A percentile compares a stretch with the other conserved stretches of the same genome.
Evolutionary conservation across 2,329 filamentous ascomycete species (phyloP).

Genomic region (Aspergillus texensis): DNA sequence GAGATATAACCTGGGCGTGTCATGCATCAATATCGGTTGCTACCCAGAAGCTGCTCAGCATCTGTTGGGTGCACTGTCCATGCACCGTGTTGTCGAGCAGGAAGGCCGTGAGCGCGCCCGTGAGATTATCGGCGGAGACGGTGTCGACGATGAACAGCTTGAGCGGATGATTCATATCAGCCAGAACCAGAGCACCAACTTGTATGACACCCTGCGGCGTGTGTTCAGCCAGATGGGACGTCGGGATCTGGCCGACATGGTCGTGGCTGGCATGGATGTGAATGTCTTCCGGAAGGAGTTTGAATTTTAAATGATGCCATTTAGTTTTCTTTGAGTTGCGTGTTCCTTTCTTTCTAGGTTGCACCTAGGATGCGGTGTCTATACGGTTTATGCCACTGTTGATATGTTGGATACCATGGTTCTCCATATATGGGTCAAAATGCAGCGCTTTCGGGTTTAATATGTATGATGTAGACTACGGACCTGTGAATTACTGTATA

Average conservation of each 20-base stretch:
- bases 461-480: neutral
- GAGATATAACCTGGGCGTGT: slow-evolving; percentile 93
- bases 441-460: slow-evolving; percentile 7
- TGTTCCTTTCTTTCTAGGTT: neutral
- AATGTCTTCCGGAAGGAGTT: slow-evolving; percentile 87
- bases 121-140: slow-evolving; percentile 68
- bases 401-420: slow-evolving; percentile 22
- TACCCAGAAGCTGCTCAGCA: slow-evolving; percentile 91
- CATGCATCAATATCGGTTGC: slow-evolving; percentile 96
- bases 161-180: slow-evolving; percentile 76
- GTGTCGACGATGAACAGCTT: slow-evolving; percentile 69
- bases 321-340: slow-evolving; percentile 7
- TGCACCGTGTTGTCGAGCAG: slow-evolving; percentile 92
- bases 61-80: slow-evolving; percentile 84
- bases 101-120: slow-evolving; percentile 81
- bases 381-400: slow-evolving; percentile 5
- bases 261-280: slow-evolving; percentile 87
- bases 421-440: slow-evolving; percentile 7
- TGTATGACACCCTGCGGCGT: slow-evolving; percentile 89
- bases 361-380: slow-evolving; percentile 4
- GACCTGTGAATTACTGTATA: too few species aligned
- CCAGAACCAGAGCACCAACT: slow-evolving; percentile 94
- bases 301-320: slow-evolving; percentile 65
- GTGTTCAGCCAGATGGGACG: slow-evolving; percentile 98
- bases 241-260: slow-evolving; percentile 82